phyloP scores from a whole-genome alignment of 805 yeast genomes.

The Wickerhamiella azymoides region DNA sequence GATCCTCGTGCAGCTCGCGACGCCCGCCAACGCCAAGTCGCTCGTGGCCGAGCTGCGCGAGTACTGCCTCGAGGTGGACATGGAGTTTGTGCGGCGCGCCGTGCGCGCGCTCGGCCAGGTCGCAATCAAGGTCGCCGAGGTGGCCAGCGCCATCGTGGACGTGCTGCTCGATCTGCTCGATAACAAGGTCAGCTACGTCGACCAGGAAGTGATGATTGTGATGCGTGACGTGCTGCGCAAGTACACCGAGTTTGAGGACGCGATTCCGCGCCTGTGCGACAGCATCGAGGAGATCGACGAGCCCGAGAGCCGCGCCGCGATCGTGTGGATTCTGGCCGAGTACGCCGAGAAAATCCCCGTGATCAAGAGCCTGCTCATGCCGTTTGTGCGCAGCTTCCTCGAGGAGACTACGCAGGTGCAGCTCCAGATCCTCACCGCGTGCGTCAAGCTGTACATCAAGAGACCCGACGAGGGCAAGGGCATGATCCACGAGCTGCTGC shows the following conservation, averaged over 20 bases:
- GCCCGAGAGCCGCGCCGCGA: conserved; percentile 62
- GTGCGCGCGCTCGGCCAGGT: conserved; percentile 82
- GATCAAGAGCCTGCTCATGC: conserved; percentile 27
- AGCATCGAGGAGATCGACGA: conserved; percentile 52
- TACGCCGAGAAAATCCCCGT: conserved; percentile 41
- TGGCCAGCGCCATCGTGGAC: conserved; percentile 54
- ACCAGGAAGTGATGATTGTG: conserved; percentile 69
- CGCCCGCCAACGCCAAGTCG: conserved; percentile 41
- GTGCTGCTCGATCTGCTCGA: conserved; percentile 51
- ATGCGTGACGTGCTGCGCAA: conserved; percentile 62
- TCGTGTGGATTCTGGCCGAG: conserved; percentile 79
- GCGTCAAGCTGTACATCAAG: conserved; percentile 56
- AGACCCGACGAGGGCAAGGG: conserved; percentile 43
- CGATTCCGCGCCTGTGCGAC: conserved; percentile 32
- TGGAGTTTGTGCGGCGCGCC: conserved; percentile 79
- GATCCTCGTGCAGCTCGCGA: conserved; percentile 67
- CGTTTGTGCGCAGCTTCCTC: conserved; percentile 35
- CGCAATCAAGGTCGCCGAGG: conserved; percentile 58
- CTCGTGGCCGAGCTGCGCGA: conserved; percentile 71
- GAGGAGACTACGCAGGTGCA: conserved; percentile 72
- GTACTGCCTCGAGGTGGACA: conserved; percentile 79
- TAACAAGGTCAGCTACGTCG: conserved; percentile 47
- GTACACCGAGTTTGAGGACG: conserved; percentile 48
- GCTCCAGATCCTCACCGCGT: conserved; percentile 59
- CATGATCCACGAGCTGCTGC: conserved; percentile 67